Evolutionary conservation across 106 monocot genomes (phyloP), one percentile per base, ranked within the genome.

Genomic region (Dendrobium nobile): DNA sequence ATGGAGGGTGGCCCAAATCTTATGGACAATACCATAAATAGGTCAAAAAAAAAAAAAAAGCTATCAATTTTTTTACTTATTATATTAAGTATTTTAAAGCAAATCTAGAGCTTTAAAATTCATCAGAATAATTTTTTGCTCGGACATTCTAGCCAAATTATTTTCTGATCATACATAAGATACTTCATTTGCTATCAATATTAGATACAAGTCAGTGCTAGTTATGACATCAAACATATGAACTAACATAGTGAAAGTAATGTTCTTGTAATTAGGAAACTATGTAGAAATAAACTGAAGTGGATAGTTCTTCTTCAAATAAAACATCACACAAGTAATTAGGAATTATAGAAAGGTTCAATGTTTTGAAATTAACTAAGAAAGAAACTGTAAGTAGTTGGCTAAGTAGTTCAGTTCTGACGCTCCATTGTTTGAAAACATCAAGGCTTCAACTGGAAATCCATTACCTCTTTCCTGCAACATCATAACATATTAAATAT

Each of bases 401-500:
- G 33, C 37, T 27, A 2, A 26, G 22, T n/a, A 61, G 20, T 37
- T 37, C 70, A 90, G 41, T 82, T 88, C 45, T 83, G 81, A 33
- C 74, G 88, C 41, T 88, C 90, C 51, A 73, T 41, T 79, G 79
- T 82, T 86, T 88, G 75, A 86, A 82, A 11, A 81, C 86, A 75
- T 84, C 82, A 76, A 86, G 19, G 81, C 81, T 54, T 86, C 88
- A 59, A 82, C 37, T 37, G 78, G 27, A n/a, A 83, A 75, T 0
- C 80, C 85, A 56, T 74, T 84, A 42, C 43, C 41, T 55, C 80
- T 82, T 64, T 88, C 91, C 84, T 88, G 84, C 65, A 83, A 20
- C 61, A 61, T 61, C 15, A 37, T 13, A 51, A 45, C 6, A 45
- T 9, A 45, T 45, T 37, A 37, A 37, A 37, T 37, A 37, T 37